Base-by-base conservation (phyloP, 305 asterid genomes). In the Fraxinus sp. region DNA sequence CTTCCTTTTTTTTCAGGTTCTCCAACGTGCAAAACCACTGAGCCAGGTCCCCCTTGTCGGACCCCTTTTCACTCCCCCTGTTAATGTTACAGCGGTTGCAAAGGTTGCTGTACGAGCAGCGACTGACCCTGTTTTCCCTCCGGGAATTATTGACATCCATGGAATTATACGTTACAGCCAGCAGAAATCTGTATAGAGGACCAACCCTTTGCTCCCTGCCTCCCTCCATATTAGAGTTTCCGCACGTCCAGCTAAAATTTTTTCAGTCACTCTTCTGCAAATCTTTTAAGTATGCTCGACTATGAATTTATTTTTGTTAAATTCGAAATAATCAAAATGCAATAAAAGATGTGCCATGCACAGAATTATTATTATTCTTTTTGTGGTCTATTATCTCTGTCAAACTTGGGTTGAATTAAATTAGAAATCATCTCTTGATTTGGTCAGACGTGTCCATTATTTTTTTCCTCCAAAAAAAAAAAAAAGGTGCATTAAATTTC, bases 51-150 rank as follows among this genome's bases (percentile, higher is more conserved):
- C 99, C 33, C 81, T 95, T n/a, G 89, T 95, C 1, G 99, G 99
- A 32, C 98, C 98, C 10, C 87, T 95, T 49, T 86, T 95, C 13
- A 92, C 91, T 62, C 95, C 97, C 66, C 99, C 99, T 0, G 97
- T 95, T 66, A 90, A 82, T 81, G 99, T 90, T 9, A 89, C 86
- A 44, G 93, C 97, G 0, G 97, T 95, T 52, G 97, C 99, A 33
- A 92, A 88, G 86, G 99, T 95, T 77, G 94, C 97, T 1, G 92
- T 94, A 14, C 87, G 99, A 84, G 98, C 97, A 0, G 96, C 99
- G 0, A 90, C 91, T 4, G 97, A 95, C 81, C 95, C 99, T 3
- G 95, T 92, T 28, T 95, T 95, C 84, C 97, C 99, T 28, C 97
- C 98, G 5, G 98, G 99, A 52, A 87, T 95, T 32, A 46, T 95